Evolutionary conservation across 2,329 filamentous ascomycete genomes (phyloP).

Genomic region (Calonectria hongkongensis): DNA sequence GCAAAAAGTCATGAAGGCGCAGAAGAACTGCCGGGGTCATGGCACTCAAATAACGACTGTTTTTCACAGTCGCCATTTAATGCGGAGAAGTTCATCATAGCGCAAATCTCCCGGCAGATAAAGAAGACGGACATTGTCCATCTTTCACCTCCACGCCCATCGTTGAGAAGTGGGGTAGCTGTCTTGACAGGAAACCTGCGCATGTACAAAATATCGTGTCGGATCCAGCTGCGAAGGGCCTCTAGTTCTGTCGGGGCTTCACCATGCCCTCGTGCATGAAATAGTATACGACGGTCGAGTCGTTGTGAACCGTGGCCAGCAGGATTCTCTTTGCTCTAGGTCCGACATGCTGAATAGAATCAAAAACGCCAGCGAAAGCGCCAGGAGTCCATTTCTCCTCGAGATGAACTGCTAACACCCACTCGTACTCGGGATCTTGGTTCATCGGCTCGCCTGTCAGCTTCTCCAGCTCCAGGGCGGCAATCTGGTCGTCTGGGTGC

Average conservation of each 20-base stretch:
- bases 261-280: conserved; percentile 89
- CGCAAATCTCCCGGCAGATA: too few species aligned
- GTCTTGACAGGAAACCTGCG: too few species aligned
- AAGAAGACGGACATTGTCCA: too few species aligned
- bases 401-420: conserved; percentile 84
- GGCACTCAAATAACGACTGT: too few species aligned
- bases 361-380: conserved; percentile 81
- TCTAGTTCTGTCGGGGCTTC: conserved; percentile 85
- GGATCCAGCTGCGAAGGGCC: too few species aligned
- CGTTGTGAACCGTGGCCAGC: conserved; percentile 84
- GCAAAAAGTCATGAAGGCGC: too few species aligned
- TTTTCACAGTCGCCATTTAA: too few species aligned
- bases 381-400: conserved; percentile 82
- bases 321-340: conserved; percentile 73
- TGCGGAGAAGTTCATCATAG: too few species aligned
- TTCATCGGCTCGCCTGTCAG: conserved; percentile 65
- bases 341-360: conserved; percentile 71
- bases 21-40: too few species aligned
- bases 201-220: too few species aligned
- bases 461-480: conserved; percentile 78
- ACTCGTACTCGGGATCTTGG: conserved; percentile 79
- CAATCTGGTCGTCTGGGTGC: conserved; percentile 60
- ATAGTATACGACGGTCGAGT: conserved; percentile 91
- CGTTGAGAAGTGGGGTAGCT: too few species aligned
- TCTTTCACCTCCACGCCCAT: too few species aligned